phyloP scores from a whole-genome alignment of 208 protist species.

The Naegleria gruberi region DNA sequence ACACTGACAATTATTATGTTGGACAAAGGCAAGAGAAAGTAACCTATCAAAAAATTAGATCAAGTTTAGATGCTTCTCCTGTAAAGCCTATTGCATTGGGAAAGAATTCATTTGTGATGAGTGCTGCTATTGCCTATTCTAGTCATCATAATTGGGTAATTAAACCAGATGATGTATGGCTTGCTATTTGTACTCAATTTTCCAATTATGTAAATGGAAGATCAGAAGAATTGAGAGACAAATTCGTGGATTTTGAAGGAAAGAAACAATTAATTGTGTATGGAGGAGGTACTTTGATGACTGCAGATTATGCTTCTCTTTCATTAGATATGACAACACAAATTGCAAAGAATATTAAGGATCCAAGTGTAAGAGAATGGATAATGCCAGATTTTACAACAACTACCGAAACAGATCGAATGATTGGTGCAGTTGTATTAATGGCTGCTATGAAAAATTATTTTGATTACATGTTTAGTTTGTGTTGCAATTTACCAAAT shows the following conservation, averaged over 20 bases:
- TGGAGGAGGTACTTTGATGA: background rate
- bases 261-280: background rate
- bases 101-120: background rate
- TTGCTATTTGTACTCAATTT: background rate
- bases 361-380: background rate
- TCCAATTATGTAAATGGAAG: background rate
- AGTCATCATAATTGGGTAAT: background rate
- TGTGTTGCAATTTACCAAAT: background rate
- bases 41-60: too few species aligned
- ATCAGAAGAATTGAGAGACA: background rate
- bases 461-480: background rate
- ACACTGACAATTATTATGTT: too few species aligned
- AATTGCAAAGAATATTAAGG: background rate
- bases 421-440: background rate
- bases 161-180: background rate
- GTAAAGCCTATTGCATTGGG: too few species aligned
- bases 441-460: background rate
- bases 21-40: too few species aligned
- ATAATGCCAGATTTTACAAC: background rate
- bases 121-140: background rate
- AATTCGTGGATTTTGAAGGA: background rate
- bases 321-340: background rate
- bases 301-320: background rate
- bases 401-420: background rate
- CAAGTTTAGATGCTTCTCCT: too few species aligned